Conservation (phyloP, 129 eudicot species). For the Pulicaria dysenterica region DNA sequence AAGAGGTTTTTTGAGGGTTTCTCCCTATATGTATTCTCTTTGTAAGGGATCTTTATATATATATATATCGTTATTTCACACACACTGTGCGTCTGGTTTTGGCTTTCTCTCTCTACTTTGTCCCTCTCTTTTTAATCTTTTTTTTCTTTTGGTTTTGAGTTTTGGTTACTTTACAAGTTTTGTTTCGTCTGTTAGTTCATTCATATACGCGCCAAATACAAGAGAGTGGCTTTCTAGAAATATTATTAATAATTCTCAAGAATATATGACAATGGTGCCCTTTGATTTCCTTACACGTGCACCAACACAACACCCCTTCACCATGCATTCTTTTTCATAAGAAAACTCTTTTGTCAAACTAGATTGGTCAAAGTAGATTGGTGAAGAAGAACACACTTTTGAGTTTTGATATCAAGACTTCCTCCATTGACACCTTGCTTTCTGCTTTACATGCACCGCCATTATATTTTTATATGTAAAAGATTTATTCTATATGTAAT, state of each 20-base stretch:
- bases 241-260: not conserved
- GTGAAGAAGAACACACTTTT: constrained; percentile 22
- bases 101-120: constrained; percentile 20
- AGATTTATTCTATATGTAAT: not conserved
- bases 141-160: not conserved
- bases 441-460: constrained; percentile 19
- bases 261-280: constrained; percentile 35
- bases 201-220: constrained; percentile 38
- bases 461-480: constrained; percentile 2
- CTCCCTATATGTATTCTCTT: constrained; percentile 12
- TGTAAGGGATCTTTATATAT: constrained; percentile 29
- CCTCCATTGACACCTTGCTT: constrained; percentile 21
- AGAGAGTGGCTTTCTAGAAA: constrained; percentile 30
- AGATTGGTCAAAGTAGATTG: constrained; percentile 11
- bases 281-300: constrained; percentile 31
- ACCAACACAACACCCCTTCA: constrained; percentile 20
- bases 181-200: constrained; percentile 22
- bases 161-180: constrained; percentile 26
- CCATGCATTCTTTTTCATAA: constrained; percentile 3
- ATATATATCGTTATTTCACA: constrained; percentile 28
- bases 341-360: not conserved
- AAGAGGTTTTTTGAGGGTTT: constrained; percentile 35
- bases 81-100: constrained; percentile 34
- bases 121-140: constrained; percentile 1
- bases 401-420: constrained; percentile 8